Conservation (phyloP, 108 stramenopile genomes). For the Cyclotella baltica region DNA sequence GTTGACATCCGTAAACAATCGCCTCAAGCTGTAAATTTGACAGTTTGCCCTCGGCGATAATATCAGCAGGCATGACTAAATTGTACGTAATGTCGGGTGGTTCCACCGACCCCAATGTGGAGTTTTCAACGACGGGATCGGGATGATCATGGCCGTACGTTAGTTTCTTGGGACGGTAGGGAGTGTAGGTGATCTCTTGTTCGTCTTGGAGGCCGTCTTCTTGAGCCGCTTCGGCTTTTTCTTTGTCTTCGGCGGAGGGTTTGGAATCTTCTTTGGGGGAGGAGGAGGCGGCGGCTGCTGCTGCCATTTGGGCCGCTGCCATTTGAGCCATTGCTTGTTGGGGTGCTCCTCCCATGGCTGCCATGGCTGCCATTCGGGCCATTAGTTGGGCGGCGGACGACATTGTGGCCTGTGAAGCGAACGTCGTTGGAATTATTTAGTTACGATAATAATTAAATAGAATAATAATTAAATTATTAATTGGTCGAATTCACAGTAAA, state of each 20-base stretch:
- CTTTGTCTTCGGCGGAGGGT: neutral
- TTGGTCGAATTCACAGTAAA: too few species aligned
- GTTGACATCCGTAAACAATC: constrained; percentile 50
- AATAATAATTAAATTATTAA: too few species aligned
- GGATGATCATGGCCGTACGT: constrained; percentile 32
- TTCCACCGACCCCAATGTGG: constrained; percentile 29
- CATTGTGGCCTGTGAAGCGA: too few species aligned
- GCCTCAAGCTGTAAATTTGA: constrained; percentile 55
- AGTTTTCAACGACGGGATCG: constrained; percentile 51
- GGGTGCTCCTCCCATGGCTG: too few species aligned
- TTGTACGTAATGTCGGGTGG: constrained; percentile 45
- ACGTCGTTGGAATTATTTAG: too few species aligned
- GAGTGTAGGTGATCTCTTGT: constrained; percentile 32
- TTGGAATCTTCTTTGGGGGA: neutral
- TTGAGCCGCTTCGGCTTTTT: constrained; percentile 13
- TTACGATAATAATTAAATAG: too few species aligned
- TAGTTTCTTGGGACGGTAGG: constrained; percentile 38
- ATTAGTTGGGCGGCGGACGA: neutral
- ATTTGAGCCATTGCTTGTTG: too few species aligned
- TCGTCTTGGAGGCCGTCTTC: constrained; percentile 39
- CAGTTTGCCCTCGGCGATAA: constrained; percentile 52
- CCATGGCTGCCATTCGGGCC: neutral
- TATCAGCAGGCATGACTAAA: constrained; percentile 38
- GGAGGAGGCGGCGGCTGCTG: neutral
- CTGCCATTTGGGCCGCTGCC: neutral